A percentile compares a stretch with the other conserved stretches of the same genome.
phyloP scores from a whole-genome alignment of 1,139 yeast species.

The Taphrina betulina region DNA sequence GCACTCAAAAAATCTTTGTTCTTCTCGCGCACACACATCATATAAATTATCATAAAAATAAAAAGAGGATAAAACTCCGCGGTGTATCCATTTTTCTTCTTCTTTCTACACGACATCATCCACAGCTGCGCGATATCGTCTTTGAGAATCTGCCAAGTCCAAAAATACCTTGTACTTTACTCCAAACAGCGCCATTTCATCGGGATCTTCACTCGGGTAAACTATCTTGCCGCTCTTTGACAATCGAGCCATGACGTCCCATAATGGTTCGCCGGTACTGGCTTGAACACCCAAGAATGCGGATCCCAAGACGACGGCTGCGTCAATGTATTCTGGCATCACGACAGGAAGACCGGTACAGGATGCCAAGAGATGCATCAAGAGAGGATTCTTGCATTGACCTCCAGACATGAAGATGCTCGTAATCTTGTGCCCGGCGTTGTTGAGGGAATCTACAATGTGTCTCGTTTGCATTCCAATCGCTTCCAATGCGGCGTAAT shows the following conservation, averaged over 20 bases:
- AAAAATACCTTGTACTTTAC: slow-evolving; percentile 80
- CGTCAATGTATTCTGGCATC: slow-evolving; percentile 91
- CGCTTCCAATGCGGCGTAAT: slow-evolving; percentile 92
- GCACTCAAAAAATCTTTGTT: too few relatives aligned
- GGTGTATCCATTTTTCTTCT: too few relatives aligned
- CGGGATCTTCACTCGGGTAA: slow-evolving; percentile 59
- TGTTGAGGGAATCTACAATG: slow-evolving; percentile 79
- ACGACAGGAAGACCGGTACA: slow-evolving; percentile 90
- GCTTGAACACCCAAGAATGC: slow-evolving; percentile 95
- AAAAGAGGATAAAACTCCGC: too few relatives aligned
- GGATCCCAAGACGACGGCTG: slow-evolving; percentile 94
- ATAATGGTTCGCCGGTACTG: slow-evolving; percentile 54
- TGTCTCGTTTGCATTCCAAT: slow-evolving; percentile 97
- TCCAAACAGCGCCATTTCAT: slow-evolving; percentile 67
- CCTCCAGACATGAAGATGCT: slow-evolving; percentile 93
- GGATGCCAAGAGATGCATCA: slow-evolving; percentile 87
- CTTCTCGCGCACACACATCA: too few relatives aligned
- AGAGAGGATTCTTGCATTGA: slow-evolving; percentile 85
- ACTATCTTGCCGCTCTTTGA: slow-evolving; percentile 83
- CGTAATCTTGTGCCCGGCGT: slow-evolving; percentile 71
- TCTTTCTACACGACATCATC: too few relatives aligned
- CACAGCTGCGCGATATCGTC: slow-evolving; percentile 67
- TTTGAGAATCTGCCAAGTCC: slow-evolving; percentile 81
- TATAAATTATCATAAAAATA: too few relatives aligned
- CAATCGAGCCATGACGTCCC: slow-evolving; percentile 82